Base-by-base conservation (phyloP, 2,329 filamentous ascomycete genomes). In the Ustulina deusta region DNA sequence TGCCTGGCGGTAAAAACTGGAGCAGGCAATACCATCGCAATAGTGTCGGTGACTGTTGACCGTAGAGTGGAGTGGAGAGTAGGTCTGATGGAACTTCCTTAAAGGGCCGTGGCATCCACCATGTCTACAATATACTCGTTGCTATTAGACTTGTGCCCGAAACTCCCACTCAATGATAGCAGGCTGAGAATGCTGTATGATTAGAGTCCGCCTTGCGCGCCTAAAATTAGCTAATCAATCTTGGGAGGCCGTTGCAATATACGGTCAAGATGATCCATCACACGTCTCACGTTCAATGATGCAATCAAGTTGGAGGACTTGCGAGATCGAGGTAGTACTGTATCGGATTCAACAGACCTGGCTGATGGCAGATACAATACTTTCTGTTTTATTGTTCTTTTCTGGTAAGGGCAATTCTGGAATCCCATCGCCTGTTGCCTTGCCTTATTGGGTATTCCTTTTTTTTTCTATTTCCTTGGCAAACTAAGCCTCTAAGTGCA, bases 401-500 rank as follows among this genome's bases (percentile, higher is more conserved):
- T 38, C 22, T 40, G 38, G 46, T 40, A 60, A n/a, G 36, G 32
- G 20, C 40, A 40, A 60, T 44, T 27, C n/a, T 57, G 17, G 17
- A 60, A 56, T 7, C 59, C 56, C 38, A 29, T 52, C 11, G 17
- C 29, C 42, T n/a, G 6, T 44, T 20, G 22, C 57, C 42, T 27
- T 56, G 38, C 46, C 27, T 49, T 27, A 22, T 61, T 58, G 42
- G 36, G 20, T 13, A 65, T 61, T 59, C 60, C 62, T 17, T 61
- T 40, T 68, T 59, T 61, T 46, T 40, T 69, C 62, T 55, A 61
- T 54, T 59, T 29, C 49, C 34, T 29, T 34, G 15, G 22, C 48
- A 49, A 60, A 25, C 40, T 29, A 36, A 54, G 58, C 38, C 51
- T 59, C 34, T 61, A 52, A 66, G 48, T 40, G 40, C 59, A 64